A percentile compares a stretch with the other conserved stretches of the same genome.
phyloP scores from a whole-genome alignment of 2,329 filamentous ascomycete species.

The Alternaria conjuncta region DNA sequence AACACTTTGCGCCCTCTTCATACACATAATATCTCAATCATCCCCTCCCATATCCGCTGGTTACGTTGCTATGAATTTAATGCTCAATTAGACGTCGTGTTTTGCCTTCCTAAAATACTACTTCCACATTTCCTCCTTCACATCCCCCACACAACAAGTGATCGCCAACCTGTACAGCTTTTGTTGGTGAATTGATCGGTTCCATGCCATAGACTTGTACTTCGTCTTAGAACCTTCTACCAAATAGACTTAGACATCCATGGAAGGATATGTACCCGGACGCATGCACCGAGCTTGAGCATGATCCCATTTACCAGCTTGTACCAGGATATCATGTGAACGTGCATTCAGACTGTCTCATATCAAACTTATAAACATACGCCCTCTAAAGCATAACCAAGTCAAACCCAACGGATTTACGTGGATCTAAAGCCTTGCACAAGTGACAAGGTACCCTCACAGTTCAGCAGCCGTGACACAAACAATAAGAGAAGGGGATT shows the following conservation, averaged over 20 bases:
- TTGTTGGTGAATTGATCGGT: background rate
- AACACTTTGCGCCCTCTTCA: background rate
- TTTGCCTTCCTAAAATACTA: background rate
- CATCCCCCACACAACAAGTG: background rate
- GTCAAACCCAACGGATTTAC: background rate
- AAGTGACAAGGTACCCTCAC: background rate
- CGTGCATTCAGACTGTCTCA: background rate
- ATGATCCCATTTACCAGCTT: background rate
- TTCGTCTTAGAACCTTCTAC: background rate
- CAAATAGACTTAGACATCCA: background rate
- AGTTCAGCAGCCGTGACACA: background rate
- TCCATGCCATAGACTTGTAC: background rate
- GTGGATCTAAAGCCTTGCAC: background rate
- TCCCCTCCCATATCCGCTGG: background rate
- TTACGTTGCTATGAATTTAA: background rate
- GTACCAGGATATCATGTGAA: background rate
- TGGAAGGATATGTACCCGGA: background rate
- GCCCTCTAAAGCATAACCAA: background rate
- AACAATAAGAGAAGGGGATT: background rate
- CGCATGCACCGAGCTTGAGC: background rate
- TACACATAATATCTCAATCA: background rate
- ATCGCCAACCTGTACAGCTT: background rate
- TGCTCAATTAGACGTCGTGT: background rate
- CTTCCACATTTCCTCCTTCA: fast-evolving
- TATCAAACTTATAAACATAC: background rate